Base-by-base conservation (phyloP, 2,329 filamentous ascomycete species). In the Pseudocercospora pini-densiflorae region DNA sequence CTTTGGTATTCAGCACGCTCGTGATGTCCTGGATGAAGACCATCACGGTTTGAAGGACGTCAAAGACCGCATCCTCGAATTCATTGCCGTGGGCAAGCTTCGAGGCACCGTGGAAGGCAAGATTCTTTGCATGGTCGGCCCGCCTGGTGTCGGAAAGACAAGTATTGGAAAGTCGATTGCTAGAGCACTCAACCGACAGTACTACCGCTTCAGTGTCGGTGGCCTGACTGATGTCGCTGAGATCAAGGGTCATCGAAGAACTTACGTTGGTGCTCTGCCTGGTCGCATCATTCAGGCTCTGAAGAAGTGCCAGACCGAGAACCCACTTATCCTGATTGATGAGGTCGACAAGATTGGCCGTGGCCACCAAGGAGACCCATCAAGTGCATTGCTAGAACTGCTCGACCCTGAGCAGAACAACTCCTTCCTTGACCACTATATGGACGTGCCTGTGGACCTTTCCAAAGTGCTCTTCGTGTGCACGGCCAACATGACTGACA, bases 261-360 rank as follows among this genome's bases (percentile, higher is more conserved):
- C 95, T 2, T 99, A 99, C 73, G 95, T 99, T 61, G 95, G 96
- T 69, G 95, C 95, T 27, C 83, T 99, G 40, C 95, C 95, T 3
- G 96, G 95, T 59, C 92, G 96, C 66, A 97, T 99, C 77, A 98
- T 99, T 68, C 96, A 99, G 80, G 95, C 95, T 0, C 83, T 99
- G 75, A 99, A 99, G 86, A 99, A 99, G 81, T 98, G 94, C 78
- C 94, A 98, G 82, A 99, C 95, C 0, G 96, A 99, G 81, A 99
- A 99, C 78, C 95, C 95, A 29, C 85, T 99, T 31, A 93, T 99
- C 59, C 82, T 99, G 70, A 98, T 99, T 71, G 95, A 99, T 77
- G 95, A 99, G 78, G 90, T 99, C 65, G 95, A 99, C 85, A 99
- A 99, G 83, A 97, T 99, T 77, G 95, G 95, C 33, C 90, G 93